These are phyloP conservation scores for Lomentospora prolificans DNA, from an alignment of 2,329 filamentous ascomycete species.

Conservation along the genomic window DNA sequence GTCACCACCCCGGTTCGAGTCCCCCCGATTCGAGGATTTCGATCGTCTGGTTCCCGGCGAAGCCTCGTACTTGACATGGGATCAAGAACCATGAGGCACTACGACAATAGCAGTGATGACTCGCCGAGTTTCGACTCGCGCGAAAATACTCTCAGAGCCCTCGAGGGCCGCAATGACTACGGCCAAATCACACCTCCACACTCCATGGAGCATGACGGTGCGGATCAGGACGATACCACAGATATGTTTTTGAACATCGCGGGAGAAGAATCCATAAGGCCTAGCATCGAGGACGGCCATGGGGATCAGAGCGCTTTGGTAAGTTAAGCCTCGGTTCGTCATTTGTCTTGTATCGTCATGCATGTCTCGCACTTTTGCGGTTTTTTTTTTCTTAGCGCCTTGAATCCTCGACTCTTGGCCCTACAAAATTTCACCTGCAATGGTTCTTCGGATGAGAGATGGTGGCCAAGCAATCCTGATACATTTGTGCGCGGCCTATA, in stretches of 20 bases:
- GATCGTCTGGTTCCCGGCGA: slow-evolving; percentile 47
- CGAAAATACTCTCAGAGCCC: slow-evolving; percentile 39
- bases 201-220: slow-evolving; percentile 16
- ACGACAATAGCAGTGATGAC: slow-evolving; percentile 31
- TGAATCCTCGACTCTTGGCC: too few relatives aligned
- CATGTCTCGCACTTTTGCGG: too few relatives aligned
- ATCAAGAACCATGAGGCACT: slow-evolving; percentile 33
- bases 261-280: slow-evolving; percentile 37
- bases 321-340: slow-evolving; percentile 24
- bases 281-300: slow-evolving; percentile 8
- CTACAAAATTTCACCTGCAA: too few relatives aligned
- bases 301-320: slow-evolving; percentile 34
- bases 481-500: neutral
- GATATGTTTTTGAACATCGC: slow-evolving; percentile 52
- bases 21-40: slow-evolving; percentile 46
- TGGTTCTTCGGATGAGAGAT: neutral
- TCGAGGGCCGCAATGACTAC: slow-evolving; percentile 34
- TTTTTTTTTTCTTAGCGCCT: slow-evolving; percentile 11
- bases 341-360: slow-evolving; percentile 6
- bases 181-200: slow-evolving; percentile 13
- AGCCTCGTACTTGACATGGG: slow-evolving; percentile 45
- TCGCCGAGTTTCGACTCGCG: slow-evolving; percentile 24
- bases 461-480: neutral
- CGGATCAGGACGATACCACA: slow-evolving; percentile 41
- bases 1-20: slow-evolving; percentile 28